Conservation (phyloP, 2,329 filamentous ascomycete genomes). For the Diaporthe caulivora region DNA sequence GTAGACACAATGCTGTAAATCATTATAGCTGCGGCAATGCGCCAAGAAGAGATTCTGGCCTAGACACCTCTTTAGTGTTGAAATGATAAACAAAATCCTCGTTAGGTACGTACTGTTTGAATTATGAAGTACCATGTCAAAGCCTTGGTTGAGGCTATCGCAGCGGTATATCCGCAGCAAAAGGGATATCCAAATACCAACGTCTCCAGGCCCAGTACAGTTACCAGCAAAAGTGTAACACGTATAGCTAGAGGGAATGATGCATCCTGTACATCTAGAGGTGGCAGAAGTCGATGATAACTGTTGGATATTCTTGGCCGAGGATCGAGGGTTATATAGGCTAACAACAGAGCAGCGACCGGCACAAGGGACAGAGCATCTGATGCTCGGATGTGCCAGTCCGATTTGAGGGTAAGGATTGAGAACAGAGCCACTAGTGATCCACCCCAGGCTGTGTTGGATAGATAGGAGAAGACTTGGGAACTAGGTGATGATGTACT, state of each 20-base stretch:
- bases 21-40: slow-evolving; percentile 4
- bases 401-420: slow-evolving; percentile 44
- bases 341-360: slow-evolving; percentile 45
- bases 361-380: slow-evolving; percentile 47
- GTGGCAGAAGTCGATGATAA: neutral
- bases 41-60: slow-evolving; percentile 11
- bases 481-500: neutral
- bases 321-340: slow-evolving; percentile 43
- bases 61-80: neutral
- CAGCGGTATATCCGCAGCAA: neutral
- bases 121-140: slow-evolving; percentile 27
- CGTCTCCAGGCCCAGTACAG: neutral
- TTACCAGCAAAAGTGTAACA: neutral
- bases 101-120: neutral
- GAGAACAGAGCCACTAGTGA: slow-evolving; percentile 43
- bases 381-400: slow-evolving; percentile 41
- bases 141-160: slow-evolving; percentile 6
- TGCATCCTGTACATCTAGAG: neutral
- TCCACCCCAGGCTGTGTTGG: slow-evolving; percentile 43
- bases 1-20: slow-evolving; percentile 51
- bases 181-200: slow-evolving; percentile 3
- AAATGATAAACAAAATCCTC: neutral
- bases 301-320: slow-evolving; percentile 5
- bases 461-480: neutral
- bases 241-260: neutral